phyloP scores from a whole-genome alignment of 1,284 basidiomycete species.

The Boletus smithii region DNA sequence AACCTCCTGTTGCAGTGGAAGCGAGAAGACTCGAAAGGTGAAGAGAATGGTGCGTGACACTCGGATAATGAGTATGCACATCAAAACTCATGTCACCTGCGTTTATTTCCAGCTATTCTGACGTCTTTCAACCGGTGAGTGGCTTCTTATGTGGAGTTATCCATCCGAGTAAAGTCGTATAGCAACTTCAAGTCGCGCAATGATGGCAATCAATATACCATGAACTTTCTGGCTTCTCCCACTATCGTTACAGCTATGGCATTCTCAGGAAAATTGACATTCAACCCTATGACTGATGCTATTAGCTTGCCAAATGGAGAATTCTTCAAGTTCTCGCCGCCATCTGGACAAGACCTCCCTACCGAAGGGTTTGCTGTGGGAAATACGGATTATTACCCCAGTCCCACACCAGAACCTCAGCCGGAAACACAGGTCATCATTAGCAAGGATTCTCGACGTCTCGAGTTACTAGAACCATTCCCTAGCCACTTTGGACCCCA shows the following conservation, averaged over 20 bases:
- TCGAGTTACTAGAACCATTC: conserved; percentile 91
- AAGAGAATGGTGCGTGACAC: conserved; percentile 79
- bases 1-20: conserved; percentile 68
- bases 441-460: conserved; percentile 73
- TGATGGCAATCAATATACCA: conserved; percentile 92
- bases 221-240: conserved; percentile 98
- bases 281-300: conserved; percentile 89
- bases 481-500: conserved; percentile 65
- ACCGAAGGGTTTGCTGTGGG: conserved; percentile 80
- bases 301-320: conserved; percentile 73
- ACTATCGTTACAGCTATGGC: conserved; percentile 97
- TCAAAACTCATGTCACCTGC: conserved; percentile 5
- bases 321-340: conserved; percentile 84
- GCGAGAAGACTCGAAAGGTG: conserved; percentile 82
- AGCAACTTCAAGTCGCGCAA: conserved; percentile 96
- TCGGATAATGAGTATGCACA: conserved; percentile 2
- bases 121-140: conserved; percentile 91
- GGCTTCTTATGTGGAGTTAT: not conserved
- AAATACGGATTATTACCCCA: conserved; percentile 77
- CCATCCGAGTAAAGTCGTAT: conserved; percentile 5
- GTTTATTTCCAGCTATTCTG: conserved; percentile 69
- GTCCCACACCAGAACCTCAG: conserved; percentile 70
- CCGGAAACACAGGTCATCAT: conserved; percentile 82
- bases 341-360: conserved; percentile 84
- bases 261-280: conserved; percentile 92